These are phyloP conservation scores for Hebeloma cylindrosporum DNA, from an alignment of 768 basidiomycete genomes.

Conservation along the genomic window DNA sequence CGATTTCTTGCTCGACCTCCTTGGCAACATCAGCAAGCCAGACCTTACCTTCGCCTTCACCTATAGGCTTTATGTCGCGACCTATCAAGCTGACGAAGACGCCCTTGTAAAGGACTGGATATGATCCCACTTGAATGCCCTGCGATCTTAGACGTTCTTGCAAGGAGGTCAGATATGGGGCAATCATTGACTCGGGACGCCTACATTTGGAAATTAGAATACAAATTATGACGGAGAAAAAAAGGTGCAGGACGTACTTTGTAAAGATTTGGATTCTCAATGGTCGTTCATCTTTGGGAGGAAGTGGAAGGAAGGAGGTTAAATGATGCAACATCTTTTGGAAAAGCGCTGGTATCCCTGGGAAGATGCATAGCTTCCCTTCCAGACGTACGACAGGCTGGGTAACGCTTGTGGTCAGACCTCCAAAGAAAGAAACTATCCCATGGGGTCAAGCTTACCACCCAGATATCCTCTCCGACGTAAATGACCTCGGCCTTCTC, in stretches of 20 bases:
- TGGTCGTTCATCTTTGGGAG: constrained; percentile 71
- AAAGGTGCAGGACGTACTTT: constrained; percentile 41
- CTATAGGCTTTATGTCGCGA: constrained; percentile 30
- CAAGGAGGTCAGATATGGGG: constrained; percentile 82
- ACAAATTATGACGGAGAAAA: not conserved
- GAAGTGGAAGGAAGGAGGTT: constrained; percentile 74
- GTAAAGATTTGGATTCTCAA: constrained; percentile 84
- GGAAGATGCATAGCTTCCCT: constrained; percentile 88
- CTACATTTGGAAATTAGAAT: constrained; percentile 21
- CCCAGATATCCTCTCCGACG: constrained; percentile 81
- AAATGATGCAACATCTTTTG: constrained; percentile 76
- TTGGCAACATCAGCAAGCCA: constrained; percentile 55
- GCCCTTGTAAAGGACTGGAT: constrained; percentile 61
- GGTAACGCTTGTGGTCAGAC: too few relatives aligned
- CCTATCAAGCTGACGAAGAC: constrained; percentile 77
- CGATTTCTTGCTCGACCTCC: constrained; percentile 61
- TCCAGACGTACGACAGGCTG: constrained; percentile 85
- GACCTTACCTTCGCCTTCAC: constrained; percentile 43
- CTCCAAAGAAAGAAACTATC: too few relatives aligned
- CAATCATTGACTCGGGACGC: constrained; percentile 77
- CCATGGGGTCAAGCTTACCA: too few relatives aligned
- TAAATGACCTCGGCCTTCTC: constrained; percentile 75
- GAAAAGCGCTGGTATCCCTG: constrained; percentile 87
- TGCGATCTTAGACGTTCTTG: constrained; percentile 71
- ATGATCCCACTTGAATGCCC: constrained; percentile 82